A percentile compares a stretch with the other conserved stretches of the same genome.
Conservation (phyloP, 208 protist species). For the Perkinsela sp. region DNA sequence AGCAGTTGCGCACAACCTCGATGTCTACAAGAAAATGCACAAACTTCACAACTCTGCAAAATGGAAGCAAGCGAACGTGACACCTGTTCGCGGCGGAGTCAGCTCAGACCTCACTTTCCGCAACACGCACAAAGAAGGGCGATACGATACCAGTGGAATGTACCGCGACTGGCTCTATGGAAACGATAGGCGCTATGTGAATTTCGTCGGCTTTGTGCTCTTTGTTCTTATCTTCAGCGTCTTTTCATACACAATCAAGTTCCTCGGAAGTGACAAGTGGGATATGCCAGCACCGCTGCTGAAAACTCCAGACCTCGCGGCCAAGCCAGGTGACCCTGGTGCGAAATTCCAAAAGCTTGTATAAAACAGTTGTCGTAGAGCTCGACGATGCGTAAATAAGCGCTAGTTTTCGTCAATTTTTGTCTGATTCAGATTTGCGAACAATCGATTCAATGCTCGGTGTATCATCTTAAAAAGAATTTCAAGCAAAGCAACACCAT, state of each 20-base stretch:
- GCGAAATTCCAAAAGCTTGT: no score
- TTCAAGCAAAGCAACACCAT: no score
- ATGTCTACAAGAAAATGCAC: constrained; percentile 51
- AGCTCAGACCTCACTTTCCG: constrained; percentile 25
- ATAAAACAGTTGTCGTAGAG: no score
- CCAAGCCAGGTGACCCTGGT: no score
- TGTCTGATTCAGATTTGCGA: no score
- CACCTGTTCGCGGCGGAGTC: constrained; percentile 39
- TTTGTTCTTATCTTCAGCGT: constrained; percentile 16
- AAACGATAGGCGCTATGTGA: constrained; percentile 48
- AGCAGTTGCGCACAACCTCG: constrained; percentile 36
- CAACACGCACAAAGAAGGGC: constrained; percentile 42
- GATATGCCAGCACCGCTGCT: constrained; percentile 46
- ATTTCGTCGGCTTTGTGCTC: constrained; percentile 32
- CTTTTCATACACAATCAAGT: constrained; percentile 45
- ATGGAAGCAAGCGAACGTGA: constrained; percentile 54
- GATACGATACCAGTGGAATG: constrained; percentile 46
- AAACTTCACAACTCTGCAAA: constrained; percentile 39
- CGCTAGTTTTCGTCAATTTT: no score
- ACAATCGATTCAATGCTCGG: no score
- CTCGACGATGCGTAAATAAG: not conserved
- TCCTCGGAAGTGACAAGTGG: constrained; percentile 46
- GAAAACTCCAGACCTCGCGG: not conserved
- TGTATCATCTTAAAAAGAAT: no score
- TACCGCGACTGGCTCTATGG: constrained; percentile 64